Evolutionary conservation across 805 yeast genomes (phyloP), one percentile per base, ranked within the genome.

Genomic region (Wilhelminamyces savonicus): DNA sequence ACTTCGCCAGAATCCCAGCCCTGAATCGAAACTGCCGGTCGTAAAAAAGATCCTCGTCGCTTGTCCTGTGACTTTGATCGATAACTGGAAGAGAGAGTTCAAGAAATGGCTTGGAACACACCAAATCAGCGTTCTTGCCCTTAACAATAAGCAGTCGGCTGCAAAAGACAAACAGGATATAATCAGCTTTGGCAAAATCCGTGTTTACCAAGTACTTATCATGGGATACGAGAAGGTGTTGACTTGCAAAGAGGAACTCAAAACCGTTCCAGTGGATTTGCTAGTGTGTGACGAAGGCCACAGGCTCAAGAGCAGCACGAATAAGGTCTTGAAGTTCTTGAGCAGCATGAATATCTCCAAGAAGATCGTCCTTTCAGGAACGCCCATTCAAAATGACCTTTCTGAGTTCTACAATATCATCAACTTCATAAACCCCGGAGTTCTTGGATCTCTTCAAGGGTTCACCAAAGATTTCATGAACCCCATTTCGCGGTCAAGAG

Each of bases 261-360:
- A 61, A 1, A 51, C 60, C 3, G 65, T 65, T 3, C 53, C 54
- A 1, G 59, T 75, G 37, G 97, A 87, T 50, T 41, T 92, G 12
- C 58, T 92, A 13, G 73, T 92, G 1, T 92, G 96, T 53, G 98
- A 92, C 54, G 98, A 92, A 50, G 98, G 97, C 3, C 98, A 92
- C 52, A 66, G 95, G 28, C 65, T 92, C 41, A 92, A 90, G 44
- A 83, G 76, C 42, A 66, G 75, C 4, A 61, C 76, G 7, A 85
- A 83, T 35, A 87, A 85, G 52, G 76, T 82, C 0, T 59, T 86
- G 29, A 76, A 75, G 35, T 74, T 78, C 0, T 59, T 90, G 30
- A 73, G 71, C 23, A 44, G 64, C 1, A 54, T 87, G 12, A 59
- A 75, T 24, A 67, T 80, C 4, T 62, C 62, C 6, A 72, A 66